Conservation (phyloP, 768 basidiomycete genomes). For the Kondoa malvinella region DNA sequence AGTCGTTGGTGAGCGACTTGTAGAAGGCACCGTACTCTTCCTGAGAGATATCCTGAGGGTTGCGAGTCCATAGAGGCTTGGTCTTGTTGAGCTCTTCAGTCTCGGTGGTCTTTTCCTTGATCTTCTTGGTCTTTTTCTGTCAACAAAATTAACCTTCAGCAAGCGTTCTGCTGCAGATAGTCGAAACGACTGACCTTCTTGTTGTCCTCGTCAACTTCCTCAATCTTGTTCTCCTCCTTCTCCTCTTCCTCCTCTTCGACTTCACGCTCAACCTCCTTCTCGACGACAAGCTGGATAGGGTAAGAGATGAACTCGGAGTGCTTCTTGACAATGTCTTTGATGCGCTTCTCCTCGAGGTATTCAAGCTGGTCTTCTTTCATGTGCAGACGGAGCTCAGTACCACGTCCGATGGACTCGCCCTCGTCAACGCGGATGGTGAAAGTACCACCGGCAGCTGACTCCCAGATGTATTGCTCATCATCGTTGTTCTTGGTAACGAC, state of each 20-base stretch:
- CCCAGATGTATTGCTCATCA: conserved; percentile 99
- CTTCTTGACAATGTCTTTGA: conserved; percentile 99
- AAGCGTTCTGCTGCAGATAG: background rate
- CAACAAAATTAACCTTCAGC: background rate
- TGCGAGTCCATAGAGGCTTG: conserved; percentile 99
- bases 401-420: conserved; percentile 80
- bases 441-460: conserved; percentile 98
- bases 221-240: conserved; percentile 53
- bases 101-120: conserved; percentile 69
- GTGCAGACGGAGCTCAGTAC: conserved; percentile 76
- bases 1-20: conserved; percentile 98
- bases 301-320: conserved; percentile 99
- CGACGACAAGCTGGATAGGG: conserved; percentile 94
- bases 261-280: conserved; percentile 99
- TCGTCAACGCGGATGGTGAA: conserved; percentile 94
- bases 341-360: conserved; percentile 97
- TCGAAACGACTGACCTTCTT: conserved; percentile 39
- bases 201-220: conserved; percentile 66
- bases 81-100: conserved; percentile 99
- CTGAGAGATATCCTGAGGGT: conserved; percentile 74
- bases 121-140: conserved; percentile 77
- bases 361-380: conserved; percentile 98
- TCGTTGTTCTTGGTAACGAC: conserved; percentile 99
- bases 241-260: conserved; percentile 46
- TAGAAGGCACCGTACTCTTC: conserved; percentile 96